Percentiles rank a stretch among this genome's conserved stretches.
Evolutionary conservation across 208 protist species (phyloP).

Genomic region (Acanthamoeba divionensis): DNA sequence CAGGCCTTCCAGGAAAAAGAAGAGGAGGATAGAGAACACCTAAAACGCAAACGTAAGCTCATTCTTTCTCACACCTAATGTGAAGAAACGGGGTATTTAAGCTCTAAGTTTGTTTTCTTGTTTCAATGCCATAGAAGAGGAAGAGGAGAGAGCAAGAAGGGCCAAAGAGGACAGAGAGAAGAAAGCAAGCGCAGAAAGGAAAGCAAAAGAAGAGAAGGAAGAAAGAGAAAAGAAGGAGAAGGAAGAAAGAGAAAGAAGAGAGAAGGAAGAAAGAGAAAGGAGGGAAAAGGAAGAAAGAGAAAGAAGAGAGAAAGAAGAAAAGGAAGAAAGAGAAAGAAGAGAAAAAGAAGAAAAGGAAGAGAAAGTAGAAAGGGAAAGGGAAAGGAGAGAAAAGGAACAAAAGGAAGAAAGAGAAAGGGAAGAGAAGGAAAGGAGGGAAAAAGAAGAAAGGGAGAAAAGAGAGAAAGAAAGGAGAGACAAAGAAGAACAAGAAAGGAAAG

Average conservation of each 20-base stretch:
- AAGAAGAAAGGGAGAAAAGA: neutral
- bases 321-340: neutral
- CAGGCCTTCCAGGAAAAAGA: constrained; percentile 7
- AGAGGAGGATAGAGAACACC: neutral
- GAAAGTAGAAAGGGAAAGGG: neutral
- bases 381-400: neutral
- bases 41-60: no score
- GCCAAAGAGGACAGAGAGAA: no score
- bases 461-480: neutral
- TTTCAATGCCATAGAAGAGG: no score
- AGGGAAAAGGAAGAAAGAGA: neutral
- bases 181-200: no score
- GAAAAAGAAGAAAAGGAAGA: neutral
- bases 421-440: neutral
- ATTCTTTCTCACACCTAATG: no score
- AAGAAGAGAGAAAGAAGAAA: neutral
- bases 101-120: no score
- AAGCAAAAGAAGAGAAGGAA: no score
- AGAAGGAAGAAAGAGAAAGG: no score
- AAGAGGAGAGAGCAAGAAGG: no score
- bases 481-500: neutral
- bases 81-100: no score
- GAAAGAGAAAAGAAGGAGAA: no score
- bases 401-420: neutral
- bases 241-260: no score